Conservation (phyloP, 2,329 filamentous ascomycete genomes). For the Phoma sp. region DNA sequence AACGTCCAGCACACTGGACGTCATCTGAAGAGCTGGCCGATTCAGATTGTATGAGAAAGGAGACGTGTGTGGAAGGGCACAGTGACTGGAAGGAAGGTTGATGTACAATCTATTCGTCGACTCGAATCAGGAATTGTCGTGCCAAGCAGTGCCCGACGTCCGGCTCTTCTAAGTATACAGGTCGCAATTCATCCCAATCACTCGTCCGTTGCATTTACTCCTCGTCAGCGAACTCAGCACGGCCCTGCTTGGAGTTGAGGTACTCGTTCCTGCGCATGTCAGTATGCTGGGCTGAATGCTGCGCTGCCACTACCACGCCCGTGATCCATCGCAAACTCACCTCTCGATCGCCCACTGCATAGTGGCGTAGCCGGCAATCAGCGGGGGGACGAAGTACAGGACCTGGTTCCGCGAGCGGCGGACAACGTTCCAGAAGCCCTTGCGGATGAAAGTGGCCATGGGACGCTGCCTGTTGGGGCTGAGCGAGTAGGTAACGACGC, state of each 20-base stretch:
- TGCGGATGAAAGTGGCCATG: slow-evolving; percentile 77
- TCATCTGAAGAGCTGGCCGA: background rate
- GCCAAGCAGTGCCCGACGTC: slow-evolving; percentile 13
- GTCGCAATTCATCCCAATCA: slow-evolving; percentile 9
- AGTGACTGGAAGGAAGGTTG: slow-evolving; percentile 4
- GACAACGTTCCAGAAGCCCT: slow-evolving; percentile 94
- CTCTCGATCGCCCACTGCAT: slow-evolving; percentile 92
- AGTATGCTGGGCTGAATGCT: background rate
- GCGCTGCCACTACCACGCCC: background rate
- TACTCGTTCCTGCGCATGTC: slow-evolving; percentile 71
- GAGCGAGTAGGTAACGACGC: slow-evolving; percentile 74
- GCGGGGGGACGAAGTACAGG: slow-evolving; percentile 84
- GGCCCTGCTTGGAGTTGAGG: slow-evolving; percentile 80
- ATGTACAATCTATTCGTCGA: slow-evolving; percentile 35
- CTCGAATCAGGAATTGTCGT: slow-evolving; percentile 23
- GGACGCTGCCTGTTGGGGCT: slow-evolving; percentile 89
- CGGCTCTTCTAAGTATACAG: slow-evolving; percentile 25
- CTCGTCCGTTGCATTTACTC: slow-evolving; percentile 37
- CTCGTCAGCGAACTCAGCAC: slow-evolving; percentile 59
- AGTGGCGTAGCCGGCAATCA: slow-evolving; percentile 78
- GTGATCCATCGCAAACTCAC: slow-evolving; percentile 63
- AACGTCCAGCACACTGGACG: background rate
- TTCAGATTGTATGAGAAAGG: background rate
- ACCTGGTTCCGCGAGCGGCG: slow-evolving; percentile 85
- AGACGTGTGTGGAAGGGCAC: background rate